These are phyloP conservation scores for Ustilago loliicola DNA, from an alignment of 1,284 basidiomycete species.

Conservation along the genomic window DNA sequence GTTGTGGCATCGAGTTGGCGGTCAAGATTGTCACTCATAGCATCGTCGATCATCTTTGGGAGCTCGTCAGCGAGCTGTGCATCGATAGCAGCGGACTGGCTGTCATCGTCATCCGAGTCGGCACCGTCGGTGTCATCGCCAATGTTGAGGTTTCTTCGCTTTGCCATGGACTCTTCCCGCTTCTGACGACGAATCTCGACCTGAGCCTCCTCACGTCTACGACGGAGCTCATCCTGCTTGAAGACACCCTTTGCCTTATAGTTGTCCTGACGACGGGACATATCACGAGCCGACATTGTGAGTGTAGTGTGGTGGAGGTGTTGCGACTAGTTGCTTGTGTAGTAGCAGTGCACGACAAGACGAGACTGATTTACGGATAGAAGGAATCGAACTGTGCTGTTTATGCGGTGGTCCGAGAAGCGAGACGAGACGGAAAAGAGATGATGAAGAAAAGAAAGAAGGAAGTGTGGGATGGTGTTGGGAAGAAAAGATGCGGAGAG, in stretches of 20 bases:
- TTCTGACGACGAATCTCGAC: slow-evolving; percentile 70
- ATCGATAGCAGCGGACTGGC: slow-evolving; percentile 53
- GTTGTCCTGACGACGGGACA: slow-evolving; percentile 67
- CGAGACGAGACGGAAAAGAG: neutral
- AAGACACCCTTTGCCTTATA: slow-evolving; percentile 70
- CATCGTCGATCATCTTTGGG: slow-evolving; percentile 85
- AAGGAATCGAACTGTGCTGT: neutral
- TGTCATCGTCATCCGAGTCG: slow-evolving; percentile 69
- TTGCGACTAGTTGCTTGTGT: slow-evolving; percentile 1
- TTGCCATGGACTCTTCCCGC: slow-evolving; percentile 70
- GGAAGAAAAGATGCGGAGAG: slow-evolving; percentile 2
- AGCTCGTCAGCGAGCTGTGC: slow-evolving; percentile 82
- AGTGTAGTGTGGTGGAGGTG: neutral
- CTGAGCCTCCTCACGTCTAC: slow-evolving; percentile 69
- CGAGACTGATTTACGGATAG: neutral
- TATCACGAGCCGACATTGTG: slow-evolving; percentile 63
- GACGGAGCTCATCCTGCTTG: slow-evolving; percentile 69
- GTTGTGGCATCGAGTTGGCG: slow-evolving; percentile 92
- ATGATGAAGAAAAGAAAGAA: neutral
- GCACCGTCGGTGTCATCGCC: slow-evolving; percentile 61
- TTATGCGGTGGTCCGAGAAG: neutral
- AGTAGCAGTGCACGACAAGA: neutral
- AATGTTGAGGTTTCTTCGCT: slow-evolving; percentile 67
- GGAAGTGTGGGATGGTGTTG: neutral
- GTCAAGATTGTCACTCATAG: slow-evolving; percentile 91